A percentile compares a stretch with the other conserved stretches of the same genome.
phyloP scores from a whole-genome alignment of 768 basidiomycete genomes.

The Amanita pseudoporphyria region DNA sequence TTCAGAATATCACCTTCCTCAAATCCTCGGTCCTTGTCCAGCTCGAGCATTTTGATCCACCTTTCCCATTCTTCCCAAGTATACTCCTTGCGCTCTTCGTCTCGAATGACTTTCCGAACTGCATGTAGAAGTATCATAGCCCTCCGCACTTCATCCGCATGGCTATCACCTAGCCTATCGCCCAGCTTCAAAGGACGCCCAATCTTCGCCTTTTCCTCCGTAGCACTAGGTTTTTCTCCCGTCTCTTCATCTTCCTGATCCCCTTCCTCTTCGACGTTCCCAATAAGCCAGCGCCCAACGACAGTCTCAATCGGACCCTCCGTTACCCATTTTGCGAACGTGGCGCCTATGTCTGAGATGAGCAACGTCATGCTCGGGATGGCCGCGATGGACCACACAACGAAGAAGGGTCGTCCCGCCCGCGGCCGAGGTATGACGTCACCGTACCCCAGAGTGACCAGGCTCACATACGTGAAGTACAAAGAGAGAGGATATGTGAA shows the following conservation, averaged over 20 bases:
- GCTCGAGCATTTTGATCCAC: constrained; percentile 22
- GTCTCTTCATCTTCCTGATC: constrained; percentile 10
- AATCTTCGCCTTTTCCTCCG: not conserved
- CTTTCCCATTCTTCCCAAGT: constrained; percentile 27
- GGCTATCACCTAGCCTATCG: not conserved
- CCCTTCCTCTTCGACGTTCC: constrained; percentile 15
- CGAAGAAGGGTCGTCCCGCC: constrained; percentile 31
- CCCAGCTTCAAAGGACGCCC: too few relatives aligned
- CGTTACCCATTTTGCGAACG: constrained; percentile 30
- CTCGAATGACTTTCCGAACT: constrained; percentile 20
- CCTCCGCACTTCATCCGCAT: not conserved
- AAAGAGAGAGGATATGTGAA: constrained; percentile 30
- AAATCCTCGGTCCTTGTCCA: constrained; percentile 9
- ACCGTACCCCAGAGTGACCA: constrained; percentile 33
- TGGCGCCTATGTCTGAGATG: constrained; percentile 40
- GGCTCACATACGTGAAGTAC: constrained; percentile 29
- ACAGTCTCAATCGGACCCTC: constrained; percentile 22
- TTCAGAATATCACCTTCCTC: constrained; percentile 5
- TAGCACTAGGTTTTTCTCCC: not conserved
- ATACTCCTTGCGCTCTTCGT: constrained; percentile 22
- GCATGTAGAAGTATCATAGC: constrained; percentile 21
- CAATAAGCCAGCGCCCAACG: not conserved
- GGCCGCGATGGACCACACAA: constrained; percentile 31
- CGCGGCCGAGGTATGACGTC: constrained; percentile 27
- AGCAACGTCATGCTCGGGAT: constrained; percentile 32